Percentiles rank a stretch among this genome's conserved stretches.
Conservation (phyloP, 495 filamentous ascomycete species). For the Pyrenula massariospora region DNA sequence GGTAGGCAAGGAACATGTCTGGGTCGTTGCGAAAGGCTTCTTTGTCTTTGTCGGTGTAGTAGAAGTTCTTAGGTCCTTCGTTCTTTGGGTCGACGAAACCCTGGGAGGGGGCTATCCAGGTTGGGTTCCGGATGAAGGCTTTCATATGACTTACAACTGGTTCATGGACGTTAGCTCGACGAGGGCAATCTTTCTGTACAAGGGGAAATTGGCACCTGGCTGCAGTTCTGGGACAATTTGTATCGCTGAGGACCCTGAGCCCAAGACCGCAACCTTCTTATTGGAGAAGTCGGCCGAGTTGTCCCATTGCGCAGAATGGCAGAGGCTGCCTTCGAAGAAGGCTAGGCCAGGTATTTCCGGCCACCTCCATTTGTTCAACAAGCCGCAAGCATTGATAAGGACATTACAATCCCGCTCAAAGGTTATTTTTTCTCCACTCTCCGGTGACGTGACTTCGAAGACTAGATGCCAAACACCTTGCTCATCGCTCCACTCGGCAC, state of each 20-base stretch:
- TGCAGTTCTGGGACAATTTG: slow-evolving; percentile 50
- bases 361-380: slow-evolving; percentile 39
- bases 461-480: slow-evolving; percentile 5
- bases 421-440: background rate
- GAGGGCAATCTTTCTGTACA: no score
- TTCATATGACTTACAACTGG: slow-evolving; percentile 16
- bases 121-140: slow-evolving; percentile 14
- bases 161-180: background rate
- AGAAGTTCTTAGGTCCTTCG: slow-evolving; percentile 19
- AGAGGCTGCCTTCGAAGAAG: slow-evolving; percentile 35
- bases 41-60: slow-evolving; percentile 25
- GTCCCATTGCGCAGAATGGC: slow-evolving; percentile 48
- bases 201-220: background rate
- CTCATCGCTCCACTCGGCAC: slow-evolving; percentile 11
- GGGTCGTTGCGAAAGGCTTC: slow-evolving; percentile 9
- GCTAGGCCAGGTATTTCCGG: slow-evolving; percentile 34
- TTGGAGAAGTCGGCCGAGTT: slow-evolving; percentile 29
- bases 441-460: background rate
- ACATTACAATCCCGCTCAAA: slow-evolving; percentile 19
- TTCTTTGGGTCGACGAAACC: slow-evolving; percentile 1
- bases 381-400: slow-evolving; percentile 34
- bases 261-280: slow-evolving; percentile 42
- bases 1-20: slow-evolving; percentile 14
- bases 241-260: slow-evolving; percentile 33
- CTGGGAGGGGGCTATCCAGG: slow-evolving; percentile 5